These are phyloP conservation scores for Symbiotaphrina buchneri DNA, from an alignment of 495 filamentous ascomycete species.

Conservation along the genomic window DNA sequence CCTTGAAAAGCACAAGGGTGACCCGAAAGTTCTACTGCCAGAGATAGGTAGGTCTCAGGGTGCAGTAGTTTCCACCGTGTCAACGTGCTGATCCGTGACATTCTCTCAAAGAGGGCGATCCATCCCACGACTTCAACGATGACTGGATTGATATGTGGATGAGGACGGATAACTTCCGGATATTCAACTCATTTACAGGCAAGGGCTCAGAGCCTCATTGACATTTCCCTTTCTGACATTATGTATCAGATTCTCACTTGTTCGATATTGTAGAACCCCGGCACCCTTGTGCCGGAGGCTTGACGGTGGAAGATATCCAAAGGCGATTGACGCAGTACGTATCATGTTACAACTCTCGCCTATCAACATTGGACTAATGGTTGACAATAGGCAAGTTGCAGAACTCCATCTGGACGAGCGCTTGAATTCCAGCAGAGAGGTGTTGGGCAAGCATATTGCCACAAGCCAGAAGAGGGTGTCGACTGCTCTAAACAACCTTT, in stretches of 20 bases:
- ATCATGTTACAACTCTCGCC: constrained; percentile 4
- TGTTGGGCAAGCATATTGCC: constrained; percentile 55
- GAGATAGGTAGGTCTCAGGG: constrained; percentile 24
- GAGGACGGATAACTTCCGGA: constrained; percentile 66
- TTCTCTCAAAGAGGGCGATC: constrained; percentile 51
- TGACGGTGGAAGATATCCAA: constrained; percentile 89
- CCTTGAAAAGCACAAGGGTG: constrained; percentile 33
- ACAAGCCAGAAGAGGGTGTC: constrained; percentile 69
- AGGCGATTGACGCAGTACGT: constrained; percentile 73
- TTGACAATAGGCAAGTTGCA: constrained; percentile 19
- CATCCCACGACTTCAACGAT: constrained; percentile 51
- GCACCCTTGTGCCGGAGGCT: constrained; percentile 84
- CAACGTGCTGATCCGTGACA: not conserved
- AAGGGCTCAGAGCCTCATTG: constrained; percentile 10
- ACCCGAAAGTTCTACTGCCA: constrained; percentile 32
- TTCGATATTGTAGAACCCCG: constrained; percentile 86
- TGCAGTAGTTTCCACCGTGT: not conserved
- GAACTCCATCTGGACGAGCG: constrained; percentile 78
- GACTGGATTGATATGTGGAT: constrained; percentile 68
- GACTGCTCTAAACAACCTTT: constrained; percentile 63
- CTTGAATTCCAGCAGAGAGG: constrained; percentile 54
- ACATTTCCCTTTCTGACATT: not conserved
- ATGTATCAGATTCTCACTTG: constrained; percentile 45
- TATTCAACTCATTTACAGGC: constrained; percentile 48
- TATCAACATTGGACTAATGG: constrained; percentile 1